These are phyloP conservation scores for Ceriops zippeliana DNA, from an alignment of 345 rosid species.

Conservation along the genomic window DNA sequence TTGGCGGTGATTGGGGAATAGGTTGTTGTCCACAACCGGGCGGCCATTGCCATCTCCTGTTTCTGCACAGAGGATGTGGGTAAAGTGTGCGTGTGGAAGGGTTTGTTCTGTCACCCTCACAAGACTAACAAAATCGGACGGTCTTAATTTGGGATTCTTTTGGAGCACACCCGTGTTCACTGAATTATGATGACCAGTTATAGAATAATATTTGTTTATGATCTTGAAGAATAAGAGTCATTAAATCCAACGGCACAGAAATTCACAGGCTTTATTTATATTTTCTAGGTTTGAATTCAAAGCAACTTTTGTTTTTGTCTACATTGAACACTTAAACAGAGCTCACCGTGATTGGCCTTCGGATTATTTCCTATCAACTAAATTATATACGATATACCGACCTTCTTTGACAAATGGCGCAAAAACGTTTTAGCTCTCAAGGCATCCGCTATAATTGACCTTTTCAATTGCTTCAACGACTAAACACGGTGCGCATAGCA, in stretches of 20 bases:
- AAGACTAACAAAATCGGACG: too few relatives aligned
- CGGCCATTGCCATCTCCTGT: constrained; percentile 43
- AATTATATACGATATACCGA: too few relatives aligned
- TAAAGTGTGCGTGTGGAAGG: too few relatives aligned
- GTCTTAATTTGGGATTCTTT: not conserved
- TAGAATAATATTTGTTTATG: too few relatives aligned
- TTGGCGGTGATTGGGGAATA: constrained; percentile 17
- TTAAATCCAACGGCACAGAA: too few relatives aligned
- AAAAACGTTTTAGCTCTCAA: not conserved
- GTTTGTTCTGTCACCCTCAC: too few relatives aligned
- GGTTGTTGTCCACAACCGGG: constrained; percentile 27
- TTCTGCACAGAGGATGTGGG: not conserved
- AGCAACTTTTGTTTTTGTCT: not conserved
- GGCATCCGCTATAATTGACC: not conserved
- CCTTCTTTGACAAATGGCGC: too few relatives aligned
- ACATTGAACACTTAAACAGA: not conserved
- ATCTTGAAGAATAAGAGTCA: too few relatives aligned
- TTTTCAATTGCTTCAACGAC: not conserved
- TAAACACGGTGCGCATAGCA: not conserved
- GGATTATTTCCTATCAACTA: too few relatives aligned
- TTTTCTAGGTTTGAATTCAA: constrained; percentile 6
- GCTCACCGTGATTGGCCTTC: not conserved
- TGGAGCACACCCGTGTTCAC: not conserved
- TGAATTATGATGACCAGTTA: too few relatives aligned
- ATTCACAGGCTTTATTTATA: too few relatives aligned